phyloP scores from a whole-genome alignment of 2,329 filamentous ascomycete genomes.

The Curvularia sp. region DNA sequence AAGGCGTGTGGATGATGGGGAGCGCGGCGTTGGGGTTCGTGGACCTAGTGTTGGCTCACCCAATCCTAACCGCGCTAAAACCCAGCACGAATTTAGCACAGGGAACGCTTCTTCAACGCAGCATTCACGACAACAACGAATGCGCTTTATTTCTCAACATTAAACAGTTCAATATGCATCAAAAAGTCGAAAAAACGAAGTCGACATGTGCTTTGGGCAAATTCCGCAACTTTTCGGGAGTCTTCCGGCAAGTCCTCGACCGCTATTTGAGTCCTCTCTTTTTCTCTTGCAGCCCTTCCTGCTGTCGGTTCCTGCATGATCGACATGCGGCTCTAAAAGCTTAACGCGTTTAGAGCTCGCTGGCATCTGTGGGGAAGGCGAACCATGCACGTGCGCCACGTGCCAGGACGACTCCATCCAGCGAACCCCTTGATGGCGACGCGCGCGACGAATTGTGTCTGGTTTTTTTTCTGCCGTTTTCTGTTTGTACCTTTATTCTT shows the following conservation, averaged over 20 bases:
- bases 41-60: constrained; percentile 22
- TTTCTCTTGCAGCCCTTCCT: constrained; percentile 29
- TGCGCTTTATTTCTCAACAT: constrained; percentile 18
- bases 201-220: background rate
- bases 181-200: constrained; percentile 10
- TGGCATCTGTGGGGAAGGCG: constrained; percentile 41
- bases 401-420: constrained; percentile 13
- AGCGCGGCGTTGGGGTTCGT: constrained; percentile 23
- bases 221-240: constrained; percentile 39
- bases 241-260: constrained; percentile 25
- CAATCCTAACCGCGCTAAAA: constrained; percentile 26
- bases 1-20: constrained; percentile 31
- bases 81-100: constrained; percentile 18
- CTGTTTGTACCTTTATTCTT: background rate
- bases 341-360: constrained; percentile 37
- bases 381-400: constrained; percentile 37
- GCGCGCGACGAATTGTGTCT: background rate
- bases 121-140: constrained; percentile 27
- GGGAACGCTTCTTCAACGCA: constrained; percentile 27
- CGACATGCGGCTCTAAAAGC: constrained; percentile 49
- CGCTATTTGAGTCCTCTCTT: constrained; percentile 23
- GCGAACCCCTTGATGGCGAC: constrained; percentile 1
- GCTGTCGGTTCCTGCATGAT: constrained; percentile 42
- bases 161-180: constrained; percentile 1
- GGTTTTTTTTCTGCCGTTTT: background rate